Base-by-base conservation (phyloP, 2,329 filamentous ascomycete species). In the Calonectria ilicicola region DNA sequence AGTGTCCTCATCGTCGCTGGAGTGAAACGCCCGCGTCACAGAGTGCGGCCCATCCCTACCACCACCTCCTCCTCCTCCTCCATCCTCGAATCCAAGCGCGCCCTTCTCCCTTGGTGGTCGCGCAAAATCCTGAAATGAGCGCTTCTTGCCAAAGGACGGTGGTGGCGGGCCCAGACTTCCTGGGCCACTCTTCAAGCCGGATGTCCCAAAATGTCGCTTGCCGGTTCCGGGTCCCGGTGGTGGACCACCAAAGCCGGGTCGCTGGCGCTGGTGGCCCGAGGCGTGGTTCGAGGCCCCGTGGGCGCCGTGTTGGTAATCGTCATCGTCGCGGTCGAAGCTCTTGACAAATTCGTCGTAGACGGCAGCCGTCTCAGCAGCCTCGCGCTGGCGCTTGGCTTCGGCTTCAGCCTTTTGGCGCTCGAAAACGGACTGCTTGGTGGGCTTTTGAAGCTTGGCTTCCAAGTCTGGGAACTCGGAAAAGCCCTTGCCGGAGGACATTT, bases 301-400 rank as follows among this genome's bases (percentile, higher is more conserved):
- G n/a, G 72, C 35, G 21, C 35, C 62, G 32, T 76, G 72, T 8
- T 70, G 60, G 32, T 75, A 71, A 86, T 88, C 86, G 47, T 89
- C 87, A 29, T 90, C 89, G 44, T 92, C 91, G 73, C 89, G 87
- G 53, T 92, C 92, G 78, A 94, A 94, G 68, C 90, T 95, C 84
- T 96, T 96, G 69, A 97, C 91, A 77, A 98, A 98, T 76, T 96
- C 95, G 78, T 95, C 92, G 83, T 96, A 94, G 1, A 95, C 95
- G 27, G 95, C 95, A 26, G 94, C 94, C 8, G 94, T 97, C 85
- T 98, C 96, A 76, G 93, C 95, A 80, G 93, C 93, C 83, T 98
- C 96, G 77, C 95, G 91, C 77, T 91, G 89, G 72, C 94, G 92
- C 85, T 98, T 98, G 27, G 95, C 95, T 86, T 98, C 95, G 69